Percentiles rank a stretch among this genome's conserved stretches.
phyloP scores from a whole-genome alignment of 352 stramenopile species.

The Globisporangium yorkense region DNA sequence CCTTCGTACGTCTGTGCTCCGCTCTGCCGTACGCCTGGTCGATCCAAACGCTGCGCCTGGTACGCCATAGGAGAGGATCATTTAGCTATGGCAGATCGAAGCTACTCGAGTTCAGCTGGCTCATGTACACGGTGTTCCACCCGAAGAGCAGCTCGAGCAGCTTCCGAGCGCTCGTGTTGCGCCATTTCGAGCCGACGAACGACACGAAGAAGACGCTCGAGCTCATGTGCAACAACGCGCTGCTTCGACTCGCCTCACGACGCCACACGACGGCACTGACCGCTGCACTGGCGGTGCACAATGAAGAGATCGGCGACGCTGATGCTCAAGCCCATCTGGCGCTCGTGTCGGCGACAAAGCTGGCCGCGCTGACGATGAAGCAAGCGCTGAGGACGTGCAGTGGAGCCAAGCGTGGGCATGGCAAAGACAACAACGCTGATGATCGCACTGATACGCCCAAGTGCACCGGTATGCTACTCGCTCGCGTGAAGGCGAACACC shows the following conservation, averaged over 20 bases:
- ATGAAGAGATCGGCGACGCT: no score
- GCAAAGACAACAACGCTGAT: no score
- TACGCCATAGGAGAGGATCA: background rate
- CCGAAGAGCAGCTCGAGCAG: background rate
- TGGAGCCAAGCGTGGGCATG: background rate
- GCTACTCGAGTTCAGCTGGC: background rate
- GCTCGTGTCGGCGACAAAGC: background rate
- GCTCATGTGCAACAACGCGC: background rate
- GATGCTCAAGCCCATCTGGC: background rate
- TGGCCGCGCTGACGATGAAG: background rate
- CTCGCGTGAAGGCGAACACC: conserved; percentile 1
- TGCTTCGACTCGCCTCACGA: background rate
- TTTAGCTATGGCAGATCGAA: background rate
- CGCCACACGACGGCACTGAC: background rate
- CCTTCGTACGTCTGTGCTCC: background rate
- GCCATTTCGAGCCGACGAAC: background rate
- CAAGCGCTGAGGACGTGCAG: background rate
- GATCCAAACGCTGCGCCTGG: background rate
- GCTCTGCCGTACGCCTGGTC: background rate
- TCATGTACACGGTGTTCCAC: background rate
- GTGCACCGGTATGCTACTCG: background rate
- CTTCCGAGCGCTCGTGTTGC: background rate
- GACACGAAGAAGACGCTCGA: background rate
- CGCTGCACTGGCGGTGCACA: background rate
- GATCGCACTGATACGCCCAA: no score